Conservation (phyloP, 2,329 filamentous ascomycete species). For the Penicillium janthinellum region DNA sequence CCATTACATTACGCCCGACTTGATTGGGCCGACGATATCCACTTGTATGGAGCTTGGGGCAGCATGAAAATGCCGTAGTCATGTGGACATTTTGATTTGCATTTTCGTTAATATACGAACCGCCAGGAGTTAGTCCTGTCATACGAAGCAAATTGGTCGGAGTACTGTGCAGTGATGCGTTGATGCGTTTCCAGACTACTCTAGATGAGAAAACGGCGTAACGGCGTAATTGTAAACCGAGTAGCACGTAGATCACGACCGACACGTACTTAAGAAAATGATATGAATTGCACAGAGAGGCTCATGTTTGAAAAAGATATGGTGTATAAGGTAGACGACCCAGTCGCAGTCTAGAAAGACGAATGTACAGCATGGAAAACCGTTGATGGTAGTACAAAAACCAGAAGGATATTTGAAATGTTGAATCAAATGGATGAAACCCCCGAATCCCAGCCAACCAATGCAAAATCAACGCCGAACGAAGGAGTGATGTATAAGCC, state of each 20-base stretch:
- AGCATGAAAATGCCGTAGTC: not conserved
- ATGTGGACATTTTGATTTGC: not conserved
- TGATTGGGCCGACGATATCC: conserved; percentile 8
- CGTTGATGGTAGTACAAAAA: conserved; percentile 22
- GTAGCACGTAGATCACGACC: conserved; percentile 2
- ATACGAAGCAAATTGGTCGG: not conserved
- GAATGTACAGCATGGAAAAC: conserved; percentile 12
- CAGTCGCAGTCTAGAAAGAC: not conserved
- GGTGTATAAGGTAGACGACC: not conserved
- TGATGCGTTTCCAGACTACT: not conserved
- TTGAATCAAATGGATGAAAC: conserved; percentile 12
- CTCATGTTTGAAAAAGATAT: not conserved
- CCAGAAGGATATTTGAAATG: conserved; percentile 16
- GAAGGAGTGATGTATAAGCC: not conserved
- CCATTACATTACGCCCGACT: conserved; percentile 6
- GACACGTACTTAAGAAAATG: conserved; percentile 1
- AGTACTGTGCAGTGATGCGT: not conserved
- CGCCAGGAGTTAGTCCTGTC: not conserved
- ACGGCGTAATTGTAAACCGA: not conserved
- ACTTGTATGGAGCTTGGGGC: not conserved
- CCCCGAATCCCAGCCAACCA: conserved; percentile 15
- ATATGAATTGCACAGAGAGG: not conserved
- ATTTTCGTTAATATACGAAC: conserved; percentile 1
- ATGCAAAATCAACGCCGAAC: conserved; percentile 25
- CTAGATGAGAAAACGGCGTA: not conserved